Base-by-base conservation (phyloP, 768 basidiomycete genomes). In the Terana coerulea region DNA sequence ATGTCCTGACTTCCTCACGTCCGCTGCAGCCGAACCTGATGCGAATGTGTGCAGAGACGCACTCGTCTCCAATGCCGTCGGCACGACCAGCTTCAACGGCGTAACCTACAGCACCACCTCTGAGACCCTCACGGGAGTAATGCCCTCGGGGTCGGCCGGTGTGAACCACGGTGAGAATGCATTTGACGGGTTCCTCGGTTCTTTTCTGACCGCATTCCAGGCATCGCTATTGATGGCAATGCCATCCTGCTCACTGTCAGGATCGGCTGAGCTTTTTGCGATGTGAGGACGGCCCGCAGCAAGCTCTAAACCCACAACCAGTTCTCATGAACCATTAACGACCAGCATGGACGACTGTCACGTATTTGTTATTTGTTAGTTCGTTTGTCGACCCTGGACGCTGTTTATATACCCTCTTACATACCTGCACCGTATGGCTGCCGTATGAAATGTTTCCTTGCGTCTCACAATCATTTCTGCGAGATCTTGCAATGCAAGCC, bases 171-270 rank as follows among this genome's bases (percentile, higher is more conserved):
- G 77, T 75, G 47, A n/a, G 67, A 22, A 11, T n/a, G n/a, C n/a
- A n/a, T n/a, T n/a, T n/a, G n/a, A n/a, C n/a, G n/a, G n/a, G n/a
- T n/a, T n/a, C n/a, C n/a, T n/a, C n/a, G n/a, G n/a, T n/a, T n/a
- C n/a, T n/a, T n/a, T n/a, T n/a, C n/a, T n/a, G n/a, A n/a, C 17
- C 11, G 29, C 19, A 7, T 17, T 22, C 12, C 47, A 80, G 80
- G 68, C 28, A 83, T 83, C 43, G 72, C 80, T 7, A 73, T 72
- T 31, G 80, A 83, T 58, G 80, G 80, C 17, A 65, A 75, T 17
- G 73, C 75, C 22, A 70, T 72, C 1, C 57, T 83, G 12, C 62
- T 83, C 45, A 81, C 76, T 8, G 75, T 81, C 24, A 72, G 65
- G 2, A 75, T 78, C n/a, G 19, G 29, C 11, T 51, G 24, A 51